Evolutionary conservation across 2,329 filamentous ascomycete genomes (phyloP), one percentile per base, ranked within the genome.

Genomic region (Diaporthe vexans): DNA sequence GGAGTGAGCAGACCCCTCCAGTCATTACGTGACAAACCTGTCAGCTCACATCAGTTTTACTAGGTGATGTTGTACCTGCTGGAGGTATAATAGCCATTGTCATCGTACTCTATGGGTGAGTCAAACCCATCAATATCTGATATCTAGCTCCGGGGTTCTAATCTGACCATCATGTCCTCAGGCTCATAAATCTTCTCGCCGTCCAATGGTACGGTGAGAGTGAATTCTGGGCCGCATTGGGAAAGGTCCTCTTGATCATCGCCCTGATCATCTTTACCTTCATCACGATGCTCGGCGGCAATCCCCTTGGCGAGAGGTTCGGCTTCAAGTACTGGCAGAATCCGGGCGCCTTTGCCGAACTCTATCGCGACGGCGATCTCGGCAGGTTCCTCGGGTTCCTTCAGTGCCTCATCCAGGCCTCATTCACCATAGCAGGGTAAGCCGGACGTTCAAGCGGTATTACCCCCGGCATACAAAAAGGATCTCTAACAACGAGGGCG

Each of bases 211-310:
- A 70, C 19, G 72, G 72, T 17, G 72, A 73, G 24, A 29, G 29
- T 9, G 56, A 86, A 83, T 97, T 97, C 79, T 91, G 88, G 88
- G 90, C 92, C 26, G 91, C 94, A 3, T 81, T 94, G 2, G 92
- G 92, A 72, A 95, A 95, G 81, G 89, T 95, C 3, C 78, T 95
- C 2, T 87, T 95, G 68, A 94, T 94, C 75, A 83, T 95, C 48
- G 93, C 90, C 1, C 86, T 96, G 68, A 88, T 95, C 77, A 78
- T 91, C 76, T 95, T 94, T 84, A 96, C 94, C 2, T 94, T 97
- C 79, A 88, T 97, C 77, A 91, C 91, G 77, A 96, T 97, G 92
- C 84, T 97, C 0, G 95, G 94, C 10, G 95, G 93, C 3, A 97
- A 96, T 77, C 95, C 95, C 0, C 81, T 91, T 0, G 86, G 89